Conservation (phyloP, 345 rosid species). For the Salix arbutifolia region DNA sequence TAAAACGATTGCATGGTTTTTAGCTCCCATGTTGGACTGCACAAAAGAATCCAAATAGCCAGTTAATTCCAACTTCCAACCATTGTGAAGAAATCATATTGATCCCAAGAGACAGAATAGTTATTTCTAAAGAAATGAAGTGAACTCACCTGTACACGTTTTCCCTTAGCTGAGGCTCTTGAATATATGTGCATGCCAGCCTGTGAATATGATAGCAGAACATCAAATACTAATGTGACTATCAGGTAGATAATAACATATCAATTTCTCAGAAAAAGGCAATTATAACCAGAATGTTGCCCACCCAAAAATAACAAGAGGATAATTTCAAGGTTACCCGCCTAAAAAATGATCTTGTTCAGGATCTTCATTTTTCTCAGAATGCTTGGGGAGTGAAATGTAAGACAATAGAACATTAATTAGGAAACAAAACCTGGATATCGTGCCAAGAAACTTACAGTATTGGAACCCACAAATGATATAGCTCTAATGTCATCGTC, state of each 20-base stretch:
- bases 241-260: background rate
- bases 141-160: slow-evolving; percentile 81
- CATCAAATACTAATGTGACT: slow-evolving; percentile 12
- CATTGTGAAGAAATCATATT: background rate
- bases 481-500: slow-evolving; percentile 71
- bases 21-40: slow-evolving; percentile 98
- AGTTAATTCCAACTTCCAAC: slow-evolving; percentile 9
- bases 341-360: background rate
- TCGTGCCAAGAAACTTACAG: slow-evolving; percentile 45
- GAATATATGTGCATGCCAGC: slow-evolving; percentile 96
- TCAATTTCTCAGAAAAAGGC: background rate
- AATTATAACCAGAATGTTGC: background rate
- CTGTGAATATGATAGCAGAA: slow-evolving; percentile 32
- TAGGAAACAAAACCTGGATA: background rate
- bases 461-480: slow-evolving; percentile 94
- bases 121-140: background rate
- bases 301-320: background rate
- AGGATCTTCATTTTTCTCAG: background rate
- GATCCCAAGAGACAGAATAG: background rate
- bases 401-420: background rate
- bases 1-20: slow-evolving; percentile 83
- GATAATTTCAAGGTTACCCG: background rate
- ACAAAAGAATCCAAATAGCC: slow-evolving; percentile 17
- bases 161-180: slow-evolving; percentile 89
- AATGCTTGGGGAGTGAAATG: background rate